Base-by-base conservation (phyloP, 192 early-diverging fungal species). In the Mortierella antarctica region DNA sequence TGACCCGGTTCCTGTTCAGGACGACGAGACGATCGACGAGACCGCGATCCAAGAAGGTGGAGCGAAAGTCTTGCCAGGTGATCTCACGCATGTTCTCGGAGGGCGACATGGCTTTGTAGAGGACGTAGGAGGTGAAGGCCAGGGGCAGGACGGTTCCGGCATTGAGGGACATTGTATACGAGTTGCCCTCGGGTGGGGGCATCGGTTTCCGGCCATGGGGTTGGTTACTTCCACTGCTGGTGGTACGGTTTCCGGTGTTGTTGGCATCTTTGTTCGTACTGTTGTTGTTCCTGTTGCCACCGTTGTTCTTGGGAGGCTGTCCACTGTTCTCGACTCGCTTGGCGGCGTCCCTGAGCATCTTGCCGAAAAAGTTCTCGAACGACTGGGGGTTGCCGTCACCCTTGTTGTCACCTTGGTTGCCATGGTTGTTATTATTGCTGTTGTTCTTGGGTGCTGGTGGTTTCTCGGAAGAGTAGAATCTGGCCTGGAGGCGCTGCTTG, bases 1-100 rank as follows among this genome's bases (percentile, higher is more conserved):
- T 88, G 18, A 97, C 98, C 53, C 90, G 84, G 68, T 90, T 92
- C 62, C 92, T 90, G 87, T 99, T 99, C 51, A 96, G 83, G 9
- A 99, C 96, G 6, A 91, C 92, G 21, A 99, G 86, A 46, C 89
- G 91, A 66, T 98, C 95, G 4, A 99, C 98, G 54, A 95, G 86
- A 20, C 96, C 98, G 71, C 95, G 94, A 60, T 98, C 95, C 57
- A 99, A 86, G 77, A 97, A 92, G 40, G 92, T 87, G 21, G 88
- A 90, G 13, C 95, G 89, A 83, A 99, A 98, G 62, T 97, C 95
- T 73, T 97, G 95, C 91, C 91, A 98, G 15, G 96, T 96, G 59
- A 98, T 95, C 71, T 97, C 91, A 2, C 88, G 82, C n/a, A 82
- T 74, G 67, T 79, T 83, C 13, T 89, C 88, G 5, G 60, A 74